phyloP scores from a whole-genome alignment of 495 filamentous ascomycete genomes.

The Pyrenopolyporus hunteri region DNA sequence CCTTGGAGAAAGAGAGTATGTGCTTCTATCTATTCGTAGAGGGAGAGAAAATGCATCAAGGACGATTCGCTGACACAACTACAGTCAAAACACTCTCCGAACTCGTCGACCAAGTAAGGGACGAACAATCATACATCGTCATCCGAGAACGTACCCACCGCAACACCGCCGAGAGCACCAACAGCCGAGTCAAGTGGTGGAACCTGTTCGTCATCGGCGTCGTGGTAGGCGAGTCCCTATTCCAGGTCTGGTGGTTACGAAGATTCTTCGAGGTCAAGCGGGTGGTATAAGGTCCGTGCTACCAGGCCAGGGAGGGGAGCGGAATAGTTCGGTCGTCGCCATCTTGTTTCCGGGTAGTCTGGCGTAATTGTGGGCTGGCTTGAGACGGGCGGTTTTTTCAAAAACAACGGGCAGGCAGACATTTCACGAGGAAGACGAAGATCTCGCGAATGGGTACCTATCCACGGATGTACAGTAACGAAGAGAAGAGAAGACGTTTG shows the following conservation, averaged over 20 bases:
- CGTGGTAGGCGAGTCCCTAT: conserved; percentile 87
- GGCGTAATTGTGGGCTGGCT: conserved; percentile 35
- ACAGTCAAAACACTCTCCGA: conserved; percentile 85
- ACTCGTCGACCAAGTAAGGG: conserved; percentile 86
- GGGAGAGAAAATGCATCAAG: neutral
- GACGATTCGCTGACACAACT: neutral
- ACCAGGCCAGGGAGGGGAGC: neutral
- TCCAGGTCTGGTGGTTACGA: conserved; percentile 99
- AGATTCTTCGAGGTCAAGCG: conserved; percentile 91
- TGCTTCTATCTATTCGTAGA: neutral
- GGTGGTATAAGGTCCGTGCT: conserved; percentile 38
- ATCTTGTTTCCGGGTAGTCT: conserved; percentile 34
- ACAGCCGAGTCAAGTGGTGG: conserved; percentile 98
- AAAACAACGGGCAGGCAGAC: conserved; percentile 19
- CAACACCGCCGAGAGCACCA: conserved; percentile 98
- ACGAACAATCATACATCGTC: conserved; percentile 97
- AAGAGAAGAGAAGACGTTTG: conserved; percentile 25
- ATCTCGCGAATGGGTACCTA: too few species aligned
- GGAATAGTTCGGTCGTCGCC: conserved; percentile 8
- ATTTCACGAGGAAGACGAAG: conserved; percentile 16
- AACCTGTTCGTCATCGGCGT: conserved; percentile 94
- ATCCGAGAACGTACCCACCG: conserved; percentile 92
- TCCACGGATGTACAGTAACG: conserved; percentile 26
- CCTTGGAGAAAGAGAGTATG: conserved; percentile 85
- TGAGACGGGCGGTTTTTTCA: conserved; percentile 7